Evolutionary conservation across 176 grass and related monocot species (phyloP).

Genomic region (Neostapfia colusana): DNA sequence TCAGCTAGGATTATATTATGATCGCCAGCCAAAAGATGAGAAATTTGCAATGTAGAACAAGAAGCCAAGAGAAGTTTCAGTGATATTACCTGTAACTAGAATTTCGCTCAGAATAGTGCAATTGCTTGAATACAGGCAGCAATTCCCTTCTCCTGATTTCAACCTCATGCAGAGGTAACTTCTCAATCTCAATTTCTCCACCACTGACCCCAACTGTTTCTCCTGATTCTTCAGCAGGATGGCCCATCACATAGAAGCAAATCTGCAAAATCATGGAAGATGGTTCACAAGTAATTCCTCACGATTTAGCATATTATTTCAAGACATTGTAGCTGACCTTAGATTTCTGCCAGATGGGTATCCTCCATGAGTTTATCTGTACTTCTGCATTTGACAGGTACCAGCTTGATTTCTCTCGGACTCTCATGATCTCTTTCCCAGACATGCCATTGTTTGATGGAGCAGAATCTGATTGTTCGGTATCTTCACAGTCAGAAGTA

Average conservation of each 20-base stretch:
- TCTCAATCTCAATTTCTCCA: constrained; percentile 96
- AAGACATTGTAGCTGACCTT: constrained; percentile 59
- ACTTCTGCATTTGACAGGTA: constrained; percentile 97
- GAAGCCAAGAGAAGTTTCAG: constrained; percentile 16
- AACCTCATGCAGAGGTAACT: constrained; percentile 66
- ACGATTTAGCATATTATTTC: constrained; percentile 21
- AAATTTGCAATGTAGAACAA: not conserved
- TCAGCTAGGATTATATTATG: not conserved
- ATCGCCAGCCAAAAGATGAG: not conserved
- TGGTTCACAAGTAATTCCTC: constrained; percentile 27
- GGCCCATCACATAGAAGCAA: constrained; percentile 82
- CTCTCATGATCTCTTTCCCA: constrained; percentile 54
- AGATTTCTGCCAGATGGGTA: constrained; percentile 99
- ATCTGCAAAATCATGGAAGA: constrained; percentile 61
- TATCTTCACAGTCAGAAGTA: constrained; percentile 68
- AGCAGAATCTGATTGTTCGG: constrained; percentile 47
- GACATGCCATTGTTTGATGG: constrained; percentile 53
- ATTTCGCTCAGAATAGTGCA: constrained; percentile 62
- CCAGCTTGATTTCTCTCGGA: constrained; percentile 74
- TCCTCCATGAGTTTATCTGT: constrained; percentile 72
- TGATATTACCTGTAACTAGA: constrained; percentile 61
- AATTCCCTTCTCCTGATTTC: constrained; percentile 84
- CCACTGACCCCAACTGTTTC: constrained; percentile 35
- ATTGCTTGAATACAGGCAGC: constrained; percentile 95
- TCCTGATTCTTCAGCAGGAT: constrained; percentile 43